Base-by-base conservation (phyloP, 116 monocot species). In the Posidonia oceanica region DNA sequence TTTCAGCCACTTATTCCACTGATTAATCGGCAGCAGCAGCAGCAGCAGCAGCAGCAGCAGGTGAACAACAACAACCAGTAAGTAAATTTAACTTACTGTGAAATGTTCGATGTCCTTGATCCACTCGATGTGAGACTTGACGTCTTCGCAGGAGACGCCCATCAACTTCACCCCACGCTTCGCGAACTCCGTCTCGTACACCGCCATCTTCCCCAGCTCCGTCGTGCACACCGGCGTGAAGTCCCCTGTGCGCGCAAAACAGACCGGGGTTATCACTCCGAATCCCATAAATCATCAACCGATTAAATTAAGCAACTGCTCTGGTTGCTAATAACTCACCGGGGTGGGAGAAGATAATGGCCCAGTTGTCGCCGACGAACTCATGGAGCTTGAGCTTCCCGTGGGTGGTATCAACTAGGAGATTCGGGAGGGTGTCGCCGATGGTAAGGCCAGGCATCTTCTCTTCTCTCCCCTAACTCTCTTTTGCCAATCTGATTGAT, bases 191-290 rank as follows among this genome's bases (percentile, higher is more conserved):
- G 63, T 56, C 15, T 85, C 75, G 76, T 87, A 82, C 36, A 22
- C 42, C 21, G 89, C 87, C 83, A 89, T 87, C 83, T 78, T 83
- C 62, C 78, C 82, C 80, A 93, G 72, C 79, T 93, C 93, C 64
- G 94, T 89, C 36, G 94, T 94, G 87, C 88, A 86, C 38, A 88
- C 84, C 14, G 88, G 88, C 18, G 86, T 86, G 82, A 93, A 93
- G 73, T 93, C 88, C 22, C 66, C 91, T 90, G 66, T 11, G 39
- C 5, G 1, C 29, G 1, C 29, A 29, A 29, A 29, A 29, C 29
- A 29, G 29, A 29, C 29, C 29, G 29, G n/a, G n/a, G n/a, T 29
- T 29, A 29, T 29, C 29, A 29, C 29, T 0, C 29, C 29, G 1
- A 29, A 29, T 29, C 29, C 29, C 29, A 29, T 29, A 29, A 29